phyloP scores from a whole-genome alignment of 2,329 filamentous ascomycete species.

The Pleomassaria siparia region DNA sequence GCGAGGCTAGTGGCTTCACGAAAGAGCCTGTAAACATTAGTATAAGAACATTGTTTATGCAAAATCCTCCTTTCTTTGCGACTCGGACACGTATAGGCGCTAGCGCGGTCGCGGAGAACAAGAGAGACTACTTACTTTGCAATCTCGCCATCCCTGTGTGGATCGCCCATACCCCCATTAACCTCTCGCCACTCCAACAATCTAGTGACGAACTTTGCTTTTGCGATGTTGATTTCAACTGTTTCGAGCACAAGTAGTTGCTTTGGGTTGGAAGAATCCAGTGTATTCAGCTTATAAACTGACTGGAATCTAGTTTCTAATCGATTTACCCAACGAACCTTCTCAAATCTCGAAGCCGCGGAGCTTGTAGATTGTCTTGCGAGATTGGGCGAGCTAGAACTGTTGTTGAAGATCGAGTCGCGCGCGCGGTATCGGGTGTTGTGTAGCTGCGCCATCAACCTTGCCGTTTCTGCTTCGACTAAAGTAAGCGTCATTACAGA shows the following conservation, averaged over 20 bases:
- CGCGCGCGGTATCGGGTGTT: constrained; percentile 14
- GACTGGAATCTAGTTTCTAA: constrained; percentile 13
- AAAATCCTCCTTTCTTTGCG: no score
- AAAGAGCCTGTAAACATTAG: constrained; percentile 15
- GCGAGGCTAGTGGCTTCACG: constrained; percentile 18
- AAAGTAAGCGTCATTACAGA: constrained; percentile 19
- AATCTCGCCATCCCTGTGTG: constrained; percentile 10
- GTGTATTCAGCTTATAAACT: constrained; percentile 10
- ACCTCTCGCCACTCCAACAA: constrained; percentile 15
- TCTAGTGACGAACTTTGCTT: constrained; percentile 16
- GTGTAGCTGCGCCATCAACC: constrained; percentile 16
- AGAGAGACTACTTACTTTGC: constrained; percentile 12
- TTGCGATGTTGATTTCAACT: constrained; percentile 14
- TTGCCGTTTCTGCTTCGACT: constrained; percentile 18
- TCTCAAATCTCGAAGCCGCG: constrained; percentile 8
- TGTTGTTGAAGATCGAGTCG: constrained; percentile 12
- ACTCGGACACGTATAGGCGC: no score
- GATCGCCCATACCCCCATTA: constrained; percentile 1
- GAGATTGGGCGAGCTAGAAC: constrained; percentile 5
- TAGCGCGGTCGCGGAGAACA: no score
- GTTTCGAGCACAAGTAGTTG: constrained; percentile 15
- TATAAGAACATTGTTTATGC: background rate
- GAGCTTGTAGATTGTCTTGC: constrained; percentile 4
- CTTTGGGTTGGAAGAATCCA: constrained; percentile 14
- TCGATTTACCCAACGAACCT: constrained; percentile 8